Evolutionary conservation across 495 filamentous ascomycete genomes (phyloP), one percentile per base, ranked within the genome.

Genomic region (Cryomyces minteri): DNA sequence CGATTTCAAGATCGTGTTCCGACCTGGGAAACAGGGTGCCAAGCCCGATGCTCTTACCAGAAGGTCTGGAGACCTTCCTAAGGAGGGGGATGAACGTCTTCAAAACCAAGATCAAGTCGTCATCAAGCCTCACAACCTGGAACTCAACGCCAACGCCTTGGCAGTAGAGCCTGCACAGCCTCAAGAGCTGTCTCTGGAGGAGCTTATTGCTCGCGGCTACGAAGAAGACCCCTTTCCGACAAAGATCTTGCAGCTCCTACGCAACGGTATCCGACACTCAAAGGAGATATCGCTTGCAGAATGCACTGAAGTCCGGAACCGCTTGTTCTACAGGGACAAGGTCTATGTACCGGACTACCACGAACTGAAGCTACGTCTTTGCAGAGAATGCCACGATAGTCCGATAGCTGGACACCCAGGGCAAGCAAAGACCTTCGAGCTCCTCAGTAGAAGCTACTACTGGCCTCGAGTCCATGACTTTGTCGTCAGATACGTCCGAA

Each of bases 1-100:
- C 28, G 40, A 49, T 34, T 46, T 49, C 32, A 14, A 38, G 11
- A 44, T 49, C 2, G 25, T 32, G 4, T 49, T 33, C 34, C 12
- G 12, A 9, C 8, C 8, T 1, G 12, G 34, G 8, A 37, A 12
- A 9, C 34, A 9, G 12, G 12, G 12, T 37, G 12, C 12, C 8
- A 37, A 9, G 12, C 9, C 12, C 8, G 34, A 37, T 37, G 12
- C 34, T 12, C 12, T 37, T 9, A 37, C 34, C 12, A 9, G 12
- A 9, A 9, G 12, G 34, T 37, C 12, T 37, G 12, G 12, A 37
- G 34, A 37, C 12, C 12, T 37, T 12, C 34, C 34, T 37, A 37
- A 37, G 12, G 34, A 37, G 34, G 34, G 34, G 34, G 34, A 37
- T 9, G 8, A 37, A 37, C 12, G 8, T 12, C 12, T 37, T 9